phyloP scores from a whole-genome alignment of 2,329 filamentous ascomycete species.

The Fusarium avenaceum region DNA sequence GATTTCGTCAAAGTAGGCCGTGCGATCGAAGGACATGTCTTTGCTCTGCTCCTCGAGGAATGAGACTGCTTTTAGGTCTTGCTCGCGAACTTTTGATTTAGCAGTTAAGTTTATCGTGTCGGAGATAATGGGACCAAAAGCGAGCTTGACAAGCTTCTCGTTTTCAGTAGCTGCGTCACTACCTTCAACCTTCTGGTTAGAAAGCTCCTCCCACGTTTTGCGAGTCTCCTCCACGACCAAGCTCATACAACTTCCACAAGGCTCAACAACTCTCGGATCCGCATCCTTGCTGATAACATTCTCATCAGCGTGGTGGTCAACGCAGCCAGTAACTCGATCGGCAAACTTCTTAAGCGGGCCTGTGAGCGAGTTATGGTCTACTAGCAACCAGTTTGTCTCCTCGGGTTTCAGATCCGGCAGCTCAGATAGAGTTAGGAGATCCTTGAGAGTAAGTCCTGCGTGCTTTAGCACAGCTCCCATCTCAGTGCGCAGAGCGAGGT shows the following conservation, averaged over 20 bases:
- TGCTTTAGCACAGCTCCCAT: conserved; percentile 74
- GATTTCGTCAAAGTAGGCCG: conserved; percentile 71
- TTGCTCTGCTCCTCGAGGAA: conserved; percentile 67
- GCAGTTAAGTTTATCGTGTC: conserved; percentile 77
- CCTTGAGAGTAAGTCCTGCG: conserved; percentile 69
- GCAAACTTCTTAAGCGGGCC: conserved; percentile 69
- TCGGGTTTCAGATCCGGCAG: conserved; percentile 64
- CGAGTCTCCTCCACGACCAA: conserved; percentile 73
- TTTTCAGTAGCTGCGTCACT: conserved; percentile 57
- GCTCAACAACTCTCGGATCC: conserved; percentile 72
- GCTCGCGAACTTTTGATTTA: conserved; percentile 73
- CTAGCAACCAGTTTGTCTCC: conserved; percentile 77
- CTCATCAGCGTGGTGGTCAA: conserved; percentile 87
- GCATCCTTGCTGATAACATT: conserved; percentile 61
- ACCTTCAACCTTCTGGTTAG: conserved; percentile 35
- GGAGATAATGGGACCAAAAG: conserved; percentile 78
- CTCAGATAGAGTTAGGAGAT: conserved; percentile 74
- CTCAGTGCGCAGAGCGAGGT: conserved; percentile 80
- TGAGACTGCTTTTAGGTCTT: conserved; percentile 69
- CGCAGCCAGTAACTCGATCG: conserved; percentile 70
- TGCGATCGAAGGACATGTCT: conserved; percentile 63
- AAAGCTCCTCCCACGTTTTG: conserved; percentile 69
- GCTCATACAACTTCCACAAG: conserved; percentile 79
- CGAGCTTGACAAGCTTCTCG: conserved; percentile 74
- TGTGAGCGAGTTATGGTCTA: conserved; percentile 83